phyloP scores from a whole-genome alignment of 768 basidiomycete species.

The Amanita phalloides region DNA sequence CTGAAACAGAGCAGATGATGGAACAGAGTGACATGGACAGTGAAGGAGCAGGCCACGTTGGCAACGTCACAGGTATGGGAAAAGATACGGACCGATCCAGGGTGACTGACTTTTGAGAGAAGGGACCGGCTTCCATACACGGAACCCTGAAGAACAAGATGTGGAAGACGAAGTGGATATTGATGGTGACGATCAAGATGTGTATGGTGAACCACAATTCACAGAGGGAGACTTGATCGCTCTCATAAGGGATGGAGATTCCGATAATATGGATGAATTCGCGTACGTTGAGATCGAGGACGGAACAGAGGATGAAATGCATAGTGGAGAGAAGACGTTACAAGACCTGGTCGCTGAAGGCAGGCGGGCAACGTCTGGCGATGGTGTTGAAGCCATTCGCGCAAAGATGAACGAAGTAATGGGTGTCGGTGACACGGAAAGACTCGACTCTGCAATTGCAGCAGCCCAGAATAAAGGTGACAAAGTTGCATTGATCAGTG shows the following conservation, averaged over 20 bases:
- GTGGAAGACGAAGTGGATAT: conserved; percentile 75
- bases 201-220: conserved; percentile 67
- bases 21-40: conserved; percentile 18
- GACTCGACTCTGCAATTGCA: conserved; percentile 37
- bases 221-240: conserved; percentile 60
- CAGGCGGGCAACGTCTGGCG: conserved; percentile 14
- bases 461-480: conserved; percentile 39
- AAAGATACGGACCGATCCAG: conserved; percentile 6
- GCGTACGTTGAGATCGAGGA: conserved; percentile 33
- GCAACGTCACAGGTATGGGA: conserved; percentile 34
- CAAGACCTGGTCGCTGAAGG: conserved; percentile 46
- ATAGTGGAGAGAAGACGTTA: conserved; percentile 26
- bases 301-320: conserved; percentile 22
- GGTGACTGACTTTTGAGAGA: conserved; percentile 1
- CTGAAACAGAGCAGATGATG: conserved; percentile 8
- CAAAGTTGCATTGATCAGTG: conserved; percentile 33
- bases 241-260: conserved; percentile 12
- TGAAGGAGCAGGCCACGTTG: conserved; percentile 30
- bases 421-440: conserved; percentile 31
- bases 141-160: conserved; percentile 44
- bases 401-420: conserved; percentile 28
- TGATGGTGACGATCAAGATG: conserved; percentile 61
- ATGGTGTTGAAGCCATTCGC: conserved; percentile 12
- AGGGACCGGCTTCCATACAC: conserved; percentile 69
- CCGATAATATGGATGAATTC: conserved; percentile 22